Base-by-base conservation (phyloP, 768 basidiomycete species). In the Mycena polygramma region DNA sequence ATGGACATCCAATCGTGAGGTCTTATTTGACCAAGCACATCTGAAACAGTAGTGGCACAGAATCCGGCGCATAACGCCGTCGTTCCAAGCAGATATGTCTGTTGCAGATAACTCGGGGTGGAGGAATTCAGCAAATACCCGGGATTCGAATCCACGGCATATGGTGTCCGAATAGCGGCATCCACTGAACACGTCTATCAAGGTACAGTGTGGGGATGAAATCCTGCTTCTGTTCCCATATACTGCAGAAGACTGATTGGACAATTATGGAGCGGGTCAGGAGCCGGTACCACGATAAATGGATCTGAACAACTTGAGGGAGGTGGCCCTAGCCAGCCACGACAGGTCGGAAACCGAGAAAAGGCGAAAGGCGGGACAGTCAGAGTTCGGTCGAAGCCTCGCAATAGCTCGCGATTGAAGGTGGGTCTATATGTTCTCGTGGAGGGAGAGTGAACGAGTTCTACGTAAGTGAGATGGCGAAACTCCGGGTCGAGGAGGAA, bases 151-250 rank as follows among this genome's bases (percentile, higher is more conserved):
- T 14, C 26, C 43, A 14, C 53, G 55, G 54, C 45, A 48, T 37
- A 49, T 20, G 41, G 41, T 46, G n/a, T 37, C 45, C 46, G 46
- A n/a, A 53, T 5, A 7, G 22, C 13, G 37, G 57, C 39, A 20
- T 43, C 45, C n/a, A 15, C 19, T 3, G 11, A 52, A 30, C 26
- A 48, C 45, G 30, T 59, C 26, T 20, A 66, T 66, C 65, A 67
- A 54, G 41, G 58, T 45, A 67, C 30, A 30, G 30, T 53, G 66
- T 53, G 51, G 58, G 41, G 66, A 58, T 58, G 36, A n/a, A 17
- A 49, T 36, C 36, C 53, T 36, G 53, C 35, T 54, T 54, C 36
- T 17, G 53, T 36, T 54, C 11, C 48, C 48, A 30, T 54, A 20
- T 36, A 6, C 35, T 54, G 11, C 53, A 54, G 53, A 54, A 54